These are phyloP conservation scores for Triticum timopheevii DNA, from an alignment of 176 grass and related monocot species.

Conservation along the genomic window DNA sequence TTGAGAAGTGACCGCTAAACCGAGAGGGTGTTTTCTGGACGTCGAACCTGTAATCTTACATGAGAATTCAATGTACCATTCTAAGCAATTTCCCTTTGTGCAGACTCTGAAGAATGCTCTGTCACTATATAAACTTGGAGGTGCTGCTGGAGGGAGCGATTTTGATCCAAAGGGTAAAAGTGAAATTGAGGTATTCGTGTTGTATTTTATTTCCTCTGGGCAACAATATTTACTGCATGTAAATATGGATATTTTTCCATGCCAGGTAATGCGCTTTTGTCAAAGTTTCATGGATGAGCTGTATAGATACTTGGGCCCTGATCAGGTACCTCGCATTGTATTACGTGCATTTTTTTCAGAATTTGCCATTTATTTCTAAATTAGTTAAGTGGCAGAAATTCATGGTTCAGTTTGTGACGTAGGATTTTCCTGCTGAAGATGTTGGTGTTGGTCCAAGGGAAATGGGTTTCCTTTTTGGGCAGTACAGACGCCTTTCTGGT, in stretches of 20 bases:
- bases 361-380: not conserved
- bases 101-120: slow-evolving; percentile 96
- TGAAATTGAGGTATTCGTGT: slow-evolving; percentile 75
- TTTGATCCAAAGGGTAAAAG: slow-evolving; percentile 98
- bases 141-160: slow-evolving; percentile 96
- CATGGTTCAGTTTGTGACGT: slow-evolving; percentile 19
- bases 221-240: slow-evolving; percentile 5
- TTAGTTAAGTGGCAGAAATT: not conserved
- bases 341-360: not conserved
- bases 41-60: not conserved
- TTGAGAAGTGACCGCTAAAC: not conserved
- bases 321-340: slow-evolving; percentile 63
- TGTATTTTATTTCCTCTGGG: slow-evolving; percentile 21
- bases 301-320: slow-evolving; percentile 92
- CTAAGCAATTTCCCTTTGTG: slow-evolving; percentile 24
- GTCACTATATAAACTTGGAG: slow-evolving; percentile 96
- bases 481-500: slow-evolving; percentile 91
- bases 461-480: slow-evolving; percentile 98
- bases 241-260: slow-evolving; percentile 37
- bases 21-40: not conserved
- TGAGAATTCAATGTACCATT: slow-evolving; percentile 21
- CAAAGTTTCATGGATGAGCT: slow-evolving; percentile 99
- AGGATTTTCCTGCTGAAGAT: slow-evolving; percentile 97
- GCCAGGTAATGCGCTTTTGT: slow-evolving; percentile 98
- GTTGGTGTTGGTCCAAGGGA: slow-evolving; percentile 94